Conservation (phyloP, 805 yeast genomes). For the Isabelozyma rhagii region DNA sequence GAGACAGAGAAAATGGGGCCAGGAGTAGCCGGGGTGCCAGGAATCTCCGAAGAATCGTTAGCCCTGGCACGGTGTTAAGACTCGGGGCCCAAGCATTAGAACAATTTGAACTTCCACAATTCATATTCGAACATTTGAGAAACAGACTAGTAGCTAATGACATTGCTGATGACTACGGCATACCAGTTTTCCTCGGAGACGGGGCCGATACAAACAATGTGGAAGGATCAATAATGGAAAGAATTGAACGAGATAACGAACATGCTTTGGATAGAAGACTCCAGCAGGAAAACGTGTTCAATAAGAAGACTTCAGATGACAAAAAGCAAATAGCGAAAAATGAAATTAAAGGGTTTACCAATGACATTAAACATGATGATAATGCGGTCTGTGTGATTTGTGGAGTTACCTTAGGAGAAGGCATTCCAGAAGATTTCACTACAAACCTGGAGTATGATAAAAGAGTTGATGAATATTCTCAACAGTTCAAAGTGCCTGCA, state of each 20-base stretch:
- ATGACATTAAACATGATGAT: slow-evolving; percentile 17
- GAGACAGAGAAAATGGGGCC: not conserved
- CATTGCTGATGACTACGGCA: not conserved
- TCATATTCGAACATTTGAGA: not conserved
- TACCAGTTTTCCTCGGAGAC: not conserved
- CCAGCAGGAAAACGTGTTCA: slow-evolving; percentile 27
- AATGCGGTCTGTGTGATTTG: slow-evolving; percentile 54
- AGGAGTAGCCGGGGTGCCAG: not conserved
- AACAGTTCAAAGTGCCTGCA: slow-evolving; percentile 41
- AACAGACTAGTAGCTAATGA: not conserved
- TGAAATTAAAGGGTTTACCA: slow-evolving; percentile 27
- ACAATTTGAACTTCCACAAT: not conserved
- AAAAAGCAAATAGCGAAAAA: slow-evolving; percentile 22
- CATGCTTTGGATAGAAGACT: slow-evolving; percentile 29
- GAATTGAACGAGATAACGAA: slow-evolving; percentile 41
- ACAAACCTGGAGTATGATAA: slow-evolving; percentile 31
- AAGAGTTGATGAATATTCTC: slow-evolving; percentile 19
- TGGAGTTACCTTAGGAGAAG: slow-evolving; percentile 69
- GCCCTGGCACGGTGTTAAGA: not conserved
- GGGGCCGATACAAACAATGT: slow-evolving; percentile 8
- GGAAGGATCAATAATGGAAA: slow-evolving; percentile 32
- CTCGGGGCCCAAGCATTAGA: not conserved
- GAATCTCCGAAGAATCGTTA: not conserved
- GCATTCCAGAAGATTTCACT: slow-evolving; percentile 54
- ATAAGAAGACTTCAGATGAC: slow-evolving; percentile 24